Evolutionary conservation across 805 yeast genomes (phyloP).

Genomic region (Schwanniomyces yamadae): DNA sequence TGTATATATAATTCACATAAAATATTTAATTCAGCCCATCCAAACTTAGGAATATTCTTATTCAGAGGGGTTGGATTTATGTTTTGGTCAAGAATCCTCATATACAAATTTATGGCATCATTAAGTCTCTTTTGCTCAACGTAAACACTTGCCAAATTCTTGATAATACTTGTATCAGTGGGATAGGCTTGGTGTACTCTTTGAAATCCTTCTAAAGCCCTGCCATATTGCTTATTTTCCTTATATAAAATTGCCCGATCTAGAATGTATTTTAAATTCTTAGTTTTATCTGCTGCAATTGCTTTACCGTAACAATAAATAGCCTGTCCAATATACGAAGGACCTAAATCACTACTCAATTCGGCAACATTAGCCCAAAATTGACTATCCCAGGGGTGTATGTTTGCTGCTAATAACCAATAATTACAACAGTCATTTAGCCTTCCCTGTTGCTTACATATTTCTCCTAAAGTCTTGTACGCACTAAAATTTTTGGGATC

Average conservation of each 20-base stretch:
- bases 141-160: slow-evolving; percentile 55
- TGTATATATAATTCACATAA: slow-evolving; percentile 76
- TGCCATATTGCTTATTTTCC: slow-evolving; percentile 61
- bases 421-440: slow-evolving; percentile 72
- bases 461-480: slow-evolving; percentile 84
- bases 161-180: slow-evolving; percentile 53
- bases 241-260: slow-evolving; percentile 68
- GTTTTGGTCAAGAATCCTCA: slow-evolving; percentile 61
- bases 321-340: slow-evolving; percentile 75
- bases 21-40: slow-evolving; percentile 87
- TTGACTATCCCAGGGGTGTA: slow-evolving; percentile 70
- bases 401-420: slow-evolving; percentile 80
- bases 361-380: slow-evolving; percentile 81
- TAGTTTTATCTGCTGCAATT: slow-evolving; percentile 16
- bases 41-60: slow-evolving; percentile 52
- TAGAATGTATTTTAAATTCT: slow-evolving; percentile 50
- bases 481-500: slow-evolving; percentile 82
- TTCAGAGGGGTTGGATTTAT: slow-evolving; percentile 28
- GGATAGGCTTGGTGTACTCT: slow-evolving; percentile 57
- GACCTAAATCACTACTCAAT: slow-evolving; percentile 59
- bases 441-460: slow-evolving; percentile 65
- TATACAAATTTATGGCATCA: slow-evolving; percentile 74
- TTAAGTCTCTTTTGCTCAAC: slow-evolving; percentile 58
- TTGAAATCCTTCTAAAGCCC: slow-evolving; percentile 74
- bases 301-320: slow-evolving; percentile 64